Conservation (phyloP, 2,329 filamentous ascomycete species). For the Stachybotrys echinatus region DNA sequence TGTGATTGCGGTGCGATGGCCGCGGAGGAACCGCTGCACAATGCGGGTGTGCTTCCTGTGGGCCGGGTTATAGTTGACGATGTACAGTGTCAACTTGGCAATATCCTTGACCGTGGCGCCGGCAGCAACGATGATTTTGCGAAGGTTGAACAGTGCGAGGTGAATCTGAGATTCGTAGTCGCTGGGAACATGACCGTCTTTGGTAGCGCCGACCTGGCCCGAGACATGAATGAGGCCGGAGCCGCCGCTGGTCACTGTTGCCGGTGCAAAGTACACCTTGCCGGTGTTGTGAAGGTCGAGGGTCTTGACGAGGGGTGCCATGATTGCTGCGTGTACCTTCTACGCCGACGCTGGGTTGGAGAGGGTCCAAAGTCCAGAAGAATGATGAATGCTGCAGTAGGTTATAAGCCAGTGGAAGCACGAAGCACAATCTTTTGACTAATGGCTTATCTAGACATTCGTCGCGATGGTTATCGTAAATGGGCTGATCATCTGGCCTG, state of each 20-base stretch:
- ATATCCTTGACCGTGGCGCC: constrained; percentile 30
- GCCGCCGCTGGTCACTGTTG: no score
- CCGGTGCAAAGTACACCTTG: no score
- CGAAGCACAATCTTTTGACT: no score
- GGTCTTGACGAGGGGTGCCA: constrained; percentile 9
- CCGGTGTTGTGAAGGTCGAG: constrained; percentile 5
- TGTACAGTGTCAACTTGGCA: constrained; percentile 35
- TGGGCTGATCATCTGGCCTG: no score
- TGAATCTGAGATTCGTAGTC: constrained; percentile 37
- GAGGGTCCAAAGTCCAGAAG: no score
- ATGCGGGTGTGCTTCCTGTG: constrained; percentile 28
- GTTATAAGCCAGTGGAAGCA: no score
- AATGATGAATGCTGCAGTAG: no score
- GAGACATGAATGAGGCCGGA: constrained; percentile 21
- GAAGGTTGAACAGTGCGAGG: constrained; percentile 31
- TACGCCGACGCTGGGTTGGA: no score
- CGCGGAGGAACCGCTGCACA: constrained; percentile 28
- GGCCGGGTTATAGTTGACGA: constrained; percentile 35
- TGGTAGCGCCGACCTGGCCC: constrained; percentile 27
- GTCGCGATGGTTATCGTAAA: no score
- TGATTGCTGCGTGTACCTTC: no score
- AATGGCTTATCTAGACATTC: no score
- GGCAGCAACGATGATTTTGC: constrained; percentile 26
- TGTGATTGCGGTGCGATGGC: constrained; percentile 35
- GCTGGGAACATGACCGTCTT: constrained; percentile 22